These are phyloP conservation scores for Suhomyces bribrorum DNA, from an alignment of 1,139 yeast species.

Conservation along the genomic window DNA sequence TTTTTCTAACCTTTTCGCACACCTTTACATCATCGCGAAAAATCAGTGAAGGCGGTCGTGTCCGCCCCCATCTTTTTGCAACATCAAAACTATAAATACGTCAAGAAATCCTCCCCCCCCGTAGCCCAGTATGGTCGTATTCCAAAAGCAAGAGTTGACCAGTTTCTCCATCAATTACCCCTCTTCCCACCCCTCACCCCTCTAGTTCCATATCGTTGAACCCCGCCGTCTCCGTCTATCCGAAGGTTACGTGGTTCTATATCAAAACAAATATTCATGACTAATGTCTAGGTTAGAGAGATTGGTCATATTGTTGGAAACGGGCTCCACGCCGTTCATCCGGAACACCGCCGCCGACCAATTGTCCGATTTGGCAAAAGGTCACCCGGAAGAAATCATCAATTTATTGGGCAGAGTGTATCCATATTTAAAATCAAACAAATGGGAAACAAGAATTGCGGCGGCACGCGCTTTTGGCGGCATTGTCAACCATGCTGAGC, in stretches of 20 bases:
- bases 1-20: no score
- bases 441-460: slow-evolving; percentile 96
- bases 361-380: slow-evolving; percentile 87
- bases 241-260: background rate
- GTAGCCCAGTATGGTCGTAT: slow-evolving; percentile 3
- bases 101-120: slow-evolving; percentile 17
- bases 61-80: slow-evolving; percentile 12
- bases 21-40: slow-evolving; percentile 1
- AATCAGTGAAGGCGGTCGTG: slow-evolving; percentile 11
- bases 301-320: slow-evolving; percentile 78
- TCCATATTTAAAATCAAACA: slow-evolving; percentile 77
- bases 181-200: background rate
- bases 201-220: background rate
- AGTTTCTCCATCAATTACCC: slow-evolving; percentile 3
- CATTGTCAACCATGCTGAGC: slow-evolving; percentile 72
- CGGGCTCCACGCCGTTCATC: slow-evolving; percentile 93
- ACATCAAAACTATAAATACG: slow-evolving; percentile 20
- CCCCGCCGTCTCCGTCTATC: background rate
- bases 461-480: slow-evolving; percentile 97
- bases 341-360: slow-evolving; percentile 98
- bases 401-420: slow-evolving; percentile 84
- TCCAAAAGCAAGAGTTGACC: slow-evolving; percentile 8
- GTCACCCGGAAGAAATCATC: slow-evolving; percentile 91
- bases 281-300: slow-evolving; percentile 61
- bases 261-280: background rate